phyloP scores from a whole-genome alignment of 2,329 filamentous ascomycete genomes.

The Geoglossum cookeanum region DNA sequence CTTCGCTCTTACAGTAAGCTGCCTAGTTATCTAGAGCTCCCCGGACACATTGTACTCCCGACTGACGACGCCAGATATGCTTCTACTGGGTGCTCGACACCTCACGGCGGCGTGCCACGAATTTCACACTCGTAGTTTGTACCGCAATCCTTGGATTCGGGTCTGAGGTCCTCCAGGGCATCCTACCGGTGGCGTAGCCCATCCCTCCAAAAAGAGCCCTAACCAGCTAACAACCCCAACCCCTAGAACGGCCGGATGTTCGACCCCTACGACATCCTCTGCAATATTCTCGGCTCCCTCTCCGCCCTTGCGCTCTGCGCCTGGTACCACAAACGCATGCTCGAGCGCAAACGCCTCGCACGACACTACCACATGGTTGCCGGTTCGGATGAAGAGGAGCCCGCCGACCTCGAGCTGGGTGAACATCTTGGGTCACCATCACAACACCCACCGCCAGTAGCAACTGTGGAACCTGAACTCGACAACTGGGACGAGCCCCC shows the following conservation, averaged over 20 bases:
- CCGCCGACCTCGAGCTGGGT: slow-evolving; percentile 58
- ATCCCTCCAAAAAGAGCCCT: background rate
- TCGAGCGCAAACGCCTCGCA: slow-evolving; percentile 62
- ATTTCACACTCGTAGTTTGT: slow-evolving; percentile 66
- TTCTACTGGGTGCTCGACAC: slow-evolving; percentile 99
- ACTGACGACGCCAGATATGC: slow-evolving; percentile 19
- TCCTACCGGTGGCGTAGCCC: slow-evolving; percentile 36
- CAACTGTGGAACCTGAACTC: slow-evolving; percentile 56
- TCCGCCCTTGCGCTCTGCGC: slow-evolving; percentile 54
- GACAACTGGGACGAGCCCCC: slow-evolving; percentile 89
- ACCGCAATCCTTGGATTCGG: slow-evolving; percentile 53
- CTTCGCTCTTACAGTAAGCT: slow-evolving; percentile 58
- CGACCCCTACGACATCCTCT: slow-evolving; percentile 70
- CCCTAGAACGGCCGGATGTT: slow-evolving; percentile 31
- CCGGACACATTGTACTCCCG: background rate
- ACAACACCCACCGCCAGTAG: slow-evolving; percentile 18
- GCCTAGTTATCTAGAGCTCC: background rate
- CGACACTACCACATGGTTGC: slow-evolving; percentile 55
- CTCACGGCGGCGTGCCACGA: slow-evolving; percentile 61
- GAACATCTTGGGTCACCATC: slow-evolving; percentile 26
- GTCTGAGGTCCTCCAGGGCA: slow-evolving; percentile 55
- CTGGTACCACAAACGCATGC: slow-evolving; percentile 91
- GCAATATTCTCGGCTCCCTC: slow-evolving; percentile 67
- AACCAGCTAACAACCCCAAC: background rate
- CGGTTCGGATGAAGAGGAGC: slow-evolving; percentile 23